A percentile compares a stretch with the other conserved stretches of the same genome.
phyloP scores from a whole-genome alignment of 2,329 filamentous ascomycete species.

The Domatiomyces catenatus region DNA sequence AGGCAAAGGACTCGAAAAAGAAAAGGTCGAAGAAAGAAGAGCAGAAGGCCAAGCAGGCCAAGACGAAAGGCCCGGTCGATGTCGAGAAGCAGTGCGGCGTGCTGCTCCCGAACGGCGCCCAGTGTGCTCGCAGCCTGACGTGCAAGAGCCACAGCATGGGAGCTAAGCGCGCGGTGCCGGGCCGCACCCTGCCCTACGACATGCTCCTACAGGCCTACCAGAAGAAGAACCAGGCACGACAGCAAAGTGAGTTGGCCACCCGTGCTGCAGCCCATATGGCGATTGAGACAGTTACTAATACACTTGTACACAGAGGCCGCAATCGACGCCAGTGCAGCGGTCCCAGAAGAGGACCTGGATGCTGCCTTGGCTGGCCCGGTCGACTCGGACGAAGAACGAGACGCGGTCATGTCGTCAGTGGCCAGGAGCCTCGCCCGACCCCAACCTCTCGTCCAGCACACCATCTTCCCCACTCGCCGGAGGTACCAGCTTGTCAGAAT shows the following conservation, averaged over 20 bases:
- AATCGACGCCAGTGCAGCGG: constrained; percentile 79
- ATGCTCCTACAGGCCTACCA: constrained; percentile 78
- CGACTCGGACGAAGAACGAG: constrained; percentile 89
- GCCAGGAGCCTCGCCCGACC: constrained; percentile 50
- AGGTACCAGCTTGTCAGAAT: constrained; percentile 49
- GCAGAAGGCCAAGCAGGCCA: constrained; percentile 64
- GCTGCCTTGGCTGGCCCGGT: constrained; percentile 44
- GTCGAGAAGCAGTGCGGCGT: constrained; percentile 92
- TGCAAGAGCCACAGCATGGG: constrained; percentile 96
- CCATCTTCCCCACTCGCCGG: constrained; percentile 31
- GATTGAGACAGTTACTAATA: constrained; percentile 8
- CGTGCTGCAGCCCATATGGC: not conserved
- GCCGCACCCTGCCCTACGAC: constrained; percentile 76
- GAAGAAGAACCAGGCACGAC: constrained; percentile 97
- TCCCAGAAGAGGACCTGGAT: constrained; percentile 17
- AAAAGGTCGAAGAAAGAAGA: constrained; percentile 94
- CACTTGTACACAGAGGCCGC: constrained; percentile 55
- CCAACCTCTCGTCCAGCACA: constrained; percentile 56
- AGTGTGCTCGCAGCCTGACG: constrained; percentile 74
- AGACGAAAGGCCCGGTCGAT: constrained; percentile 83
- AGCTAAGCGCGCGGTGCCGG: constrained; percentile 74
- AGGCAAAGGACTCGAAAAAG: constrained; percentile 57
- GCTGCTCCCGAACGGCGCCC: constrained; percentile 64
- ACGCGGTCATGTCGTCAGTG: constrained; percentile 69
- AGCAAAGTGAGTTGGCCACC: constrained; percentile 57